A percentile compares a stretch with the other conserved stretches of the same genome.
These are phyloP conservation scores for Carallia pectinifolia DNA, from an alignment of 345 rosid species.

Conservation along the genomic window DNA sequence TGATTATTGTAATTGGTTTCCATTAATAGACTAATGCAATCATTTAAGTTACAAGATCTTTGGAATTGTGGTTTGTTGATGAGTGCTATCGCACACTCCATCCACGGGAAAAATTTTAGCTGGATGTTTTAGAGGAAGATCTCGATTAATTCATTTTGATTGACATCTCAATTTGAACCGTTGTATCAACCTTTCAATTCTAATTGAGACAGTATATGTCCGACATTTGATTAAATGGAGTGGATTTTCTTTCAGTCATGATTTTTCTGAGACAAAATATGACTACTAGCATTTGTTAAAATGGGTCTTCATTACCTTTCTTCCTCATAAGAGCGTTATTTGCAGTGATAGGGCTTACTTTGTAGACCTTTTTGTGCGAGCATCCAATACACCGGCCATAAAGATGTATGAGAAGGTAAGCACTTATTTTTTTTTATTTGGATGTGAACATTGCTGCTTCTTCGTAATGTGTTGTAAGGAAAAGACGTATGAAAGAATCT, in stretches of 20 bases:
- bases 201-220: background rate
- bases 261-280: background rate
- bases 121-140: background rate
- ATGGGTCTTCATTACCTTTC: background rate
- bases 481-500: background rate
- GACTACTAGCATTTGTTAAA: background rate
- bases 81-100: too few relatives aligned
- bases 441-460: slow-evolving; percentile 6
- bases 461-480: slow-evolving; percentile 1
- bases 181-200: too few relatives aligned
- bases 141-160: background rate
- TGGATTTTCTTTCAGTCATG: background rate
- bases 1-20: background rate
- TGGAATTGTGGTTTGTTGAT: background rate
- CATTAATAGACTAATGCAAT: background rate
- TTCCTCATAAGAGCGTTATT: slow-evolving; percentile 13
- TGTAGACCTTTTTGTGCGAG: slow-evolving; percentile 95
- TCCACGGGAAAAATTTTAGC: background rate
- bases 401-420: slow-evolving; percentile 96
- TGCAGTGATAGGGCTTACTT: slow-evolving; percentile 88
- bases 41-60: background rate
- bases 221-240: background rate
- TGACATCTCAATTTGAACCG: too few relatives aligned
- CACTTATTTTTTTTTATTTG: slow-evolving; percentile 9
- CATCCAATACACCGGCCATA: slow-evolving; percentile 90